Evolutionary conservation across 176 grass and related monocot genomes (phyloP).

Genomic region (Dactylis glomerata): DNA sequence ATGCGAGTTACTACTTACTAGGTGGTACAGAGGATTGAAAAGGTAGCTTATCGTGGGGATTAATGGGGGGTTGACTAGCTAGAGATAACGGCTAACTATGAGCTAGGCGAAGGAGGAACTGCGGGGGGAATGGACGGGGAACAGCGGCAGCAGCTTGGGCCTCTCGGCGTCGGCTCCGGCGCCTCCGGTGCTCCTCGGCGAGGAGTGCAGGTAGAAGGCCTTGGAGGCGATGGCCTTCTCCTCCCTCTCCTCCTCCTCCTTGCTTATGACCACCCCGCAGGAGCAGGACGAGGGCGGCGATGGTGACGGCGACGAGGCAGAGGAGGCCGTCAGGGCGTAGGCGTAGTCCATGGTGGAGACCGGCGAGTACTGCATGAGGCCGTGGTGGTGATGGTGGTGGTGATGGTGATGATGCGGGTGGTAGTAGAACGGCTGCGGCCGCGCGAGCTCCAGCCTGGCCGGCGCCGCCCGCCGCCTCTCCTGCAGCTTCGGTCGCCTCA

Average conservation of each 20-base stretch:
- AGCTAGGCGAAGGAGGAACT: conserved; percentile 10
- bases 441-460: conserved; percentile 54
- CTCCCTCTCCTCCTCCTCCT: conserved; percentile 64
- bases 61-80: conserved; percentile 6
- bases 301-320: conserved; percentile 22
- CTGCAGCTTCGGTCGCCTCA: conserved; percentile 71
- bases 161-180: conserved; percentile 9
- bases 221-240: conserved; percentile 80
- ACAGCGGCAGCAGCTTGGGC: conserved; percentile 67
- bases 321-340: conserved; percentile 6
- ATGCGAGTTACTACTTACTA: neutral
- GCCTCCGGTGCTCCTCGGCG: conserved; percentile 32
- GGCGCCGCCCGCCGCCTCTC: conserved; percentile 58
- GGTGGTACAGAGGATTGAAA: conserved; percentile 7
- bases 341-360: conserved; percentile 64
- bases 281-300: conserved; percentile 41
- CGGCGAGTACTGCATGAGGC: conserved; percentile 41
- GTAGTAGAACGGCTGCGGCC: conserved; percentile 38
- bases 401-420: neutral
- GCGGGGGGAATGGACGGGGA: conserved; percentile 55
- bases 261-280: conserved; percentile 45
- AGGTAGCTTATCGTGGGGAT: neutral
- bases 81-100: neutral
- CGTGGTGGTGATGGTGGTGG: conserved; percentile 19
- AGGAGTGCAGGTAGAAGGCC: conserved; percentile 74